These are phyloP conservation scores for Dysphania ambrosioides DNA, from an alignment of 148 eudicot species.

Conservation along the genomic window DNA sequence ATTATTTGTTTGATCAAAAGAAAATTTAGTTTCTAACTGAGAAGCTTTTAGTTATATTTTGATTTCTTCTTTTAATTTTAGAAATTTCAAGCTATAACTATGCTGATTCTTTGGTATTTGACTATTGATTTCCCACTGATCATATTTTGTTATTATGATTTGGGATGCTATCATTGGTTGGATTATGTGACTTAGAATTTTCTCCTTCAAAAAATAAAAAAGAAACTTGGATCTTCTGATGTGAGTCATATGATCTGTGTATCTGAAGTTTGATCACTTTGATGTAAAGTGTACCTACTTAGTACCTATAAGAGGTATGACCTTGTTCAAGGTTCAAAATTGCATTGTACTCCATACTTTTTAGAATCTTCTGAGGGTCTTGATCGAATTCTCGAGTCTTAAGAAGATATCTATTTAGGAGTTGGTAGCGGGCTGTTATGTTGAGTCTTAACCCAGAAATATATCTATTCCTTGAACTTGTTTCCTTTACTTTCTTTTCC, in stretches of 20 bases:
- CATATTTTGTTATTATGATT: background rate
- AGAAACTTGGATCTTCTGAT: background rate
- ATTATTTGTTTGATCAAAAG: background rate
- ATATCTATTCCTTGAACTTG: background rate
- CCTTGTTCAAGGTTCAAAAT: background rate
- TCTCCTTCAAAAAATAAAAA: background rate
- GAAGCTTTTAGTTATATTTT: no score
- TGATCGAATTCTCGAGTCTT: background rate
- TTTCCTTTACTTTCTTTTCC: no score
- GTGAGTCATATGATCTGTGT: background rate
- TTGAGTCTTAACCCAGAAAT: background rate
- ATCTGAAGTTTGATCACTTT: background rate
- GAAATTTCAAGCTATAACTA: background rate
- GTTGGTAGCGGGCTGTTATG: background rate
- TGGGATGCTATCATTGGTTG: background rate
- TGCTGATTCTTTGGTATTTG: background rate
- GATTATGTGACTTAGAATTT: background rate
- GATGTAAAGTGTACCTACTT: background rate
- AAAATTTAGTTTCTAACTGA: background rate
- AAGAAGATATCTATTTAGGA: background rate
- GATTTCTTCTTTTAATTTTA: background rate
- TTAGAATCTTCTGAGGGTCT: background rate
- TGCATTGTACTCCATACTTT: background rate
- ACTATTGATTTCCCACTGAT: background rate
- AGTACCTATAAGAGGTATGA: background rate